Evolutionary conservation across 306 rosid species (phyloP).

Genomic region (Prunus mongolica): DNA sequence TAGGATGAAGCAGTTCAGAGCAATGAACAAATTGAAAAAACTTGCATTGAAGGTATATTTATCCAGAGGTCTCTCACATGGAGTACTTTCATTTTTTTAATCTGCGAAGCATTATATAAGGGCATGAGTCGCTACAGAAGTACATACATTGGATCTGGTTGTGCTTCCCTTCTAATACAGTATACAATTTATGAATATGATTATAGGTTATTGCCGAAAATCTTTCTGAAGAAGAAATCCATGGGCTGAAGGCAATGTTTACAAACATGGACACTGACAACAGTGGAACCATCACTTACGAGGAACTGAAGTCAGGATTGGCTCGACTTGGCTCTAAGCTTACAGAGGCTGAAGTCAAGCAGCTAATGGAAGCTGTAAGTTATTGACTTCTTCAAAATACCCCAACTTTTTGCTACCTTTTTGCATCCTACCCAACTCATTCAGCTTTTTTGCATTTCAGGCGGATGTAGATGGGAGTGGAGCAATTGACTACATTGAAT

Average conservation of each 20-base stretch:
- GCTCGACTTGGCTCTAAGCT: constrained; percentile 83
- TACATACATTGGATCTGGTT: not conserved
- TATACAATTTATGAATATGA: not conserved
- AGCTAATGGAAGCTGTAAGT: constrained; percentile 87
- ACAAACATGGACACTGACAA: constrained; percentile 80
- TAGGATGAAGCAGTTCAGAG: constrained; percentile 93
- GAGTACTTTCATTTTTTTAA: not conserved
- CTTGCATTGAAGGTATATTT: constrained; percentile 59
- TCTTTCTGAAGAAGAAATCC: constrained; percentile 87
- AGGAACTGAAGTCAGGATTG: constrained; percentile 70
- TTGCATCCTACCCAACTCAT: constrained; percentile 8
- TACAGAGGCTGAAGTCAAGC: constrained; percentile 70
- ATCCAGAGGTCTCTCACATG: not conserved
- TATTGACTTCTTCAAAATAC: not conserved
- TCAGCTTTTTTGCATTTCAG: constrained; percentile 32
- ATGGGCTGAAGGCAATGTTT: constrained; percentile 85
- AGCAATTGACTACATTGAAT: constrained; percentile 75
- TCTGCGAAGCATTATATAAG: not conserved
- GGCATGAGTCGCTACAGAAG: not conserved
- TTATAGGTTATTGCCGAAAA: constrained; percentile 84
- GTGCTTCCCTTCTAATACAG: constrained; percentile 2
- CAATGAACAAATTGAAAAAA: constrained; percentile 89
- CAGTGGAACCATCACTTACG: constrained; percentile 85
- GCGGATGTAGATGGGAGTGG: constrained; percentile 95
- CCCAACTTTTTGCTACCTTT: not conserved